A percentile compares a stretch with the other conserved stretches of the same genome.
Evolutionary conservation across 345 rosid genomes (phyloP).

Genomic region (Fremontodendron californicum): DNA sequence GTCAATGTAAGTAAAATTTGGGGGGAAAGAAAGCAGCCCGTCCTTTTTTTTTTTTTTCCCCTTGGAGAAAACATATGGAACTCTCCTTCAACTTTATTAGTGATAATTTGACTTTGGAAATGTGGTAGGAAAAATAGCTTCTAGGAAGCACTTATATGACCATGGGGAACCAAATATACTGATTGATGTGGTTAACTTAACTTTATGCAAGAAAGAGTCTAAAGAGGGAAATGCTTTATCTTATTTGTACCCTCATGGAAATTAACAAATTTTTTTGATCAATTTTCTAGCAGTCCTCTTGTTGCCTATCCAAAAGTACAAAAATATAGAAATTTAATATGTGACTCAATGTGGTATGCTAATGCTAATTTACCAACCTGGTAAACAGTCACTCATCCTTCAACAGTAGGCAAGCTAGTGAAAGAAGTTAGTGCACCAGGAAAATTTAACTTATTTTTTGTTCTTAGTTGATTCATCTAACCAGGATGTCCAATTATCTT

Average conservation of each 20-base stretch:
- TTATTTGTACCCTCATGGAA: neutral
- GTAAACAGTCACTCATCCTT: neutral
- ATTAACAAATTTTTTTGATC: neutral
- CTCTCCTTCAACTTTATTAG: neutral
- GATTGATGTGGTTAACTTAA: neutral
- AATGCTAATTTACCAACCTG: neutral
- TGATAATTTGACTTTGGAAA: neutral
- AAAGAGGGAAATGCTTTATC: neutral
- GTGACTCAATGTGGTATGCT: neutral
- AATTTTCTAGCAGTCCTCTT: neutral
- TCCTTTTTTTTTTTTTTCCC: neutral
- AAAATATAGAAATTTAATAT: neutral
- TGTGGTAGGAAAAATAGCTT: neutral
- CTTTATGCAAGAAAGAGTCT: neutral
- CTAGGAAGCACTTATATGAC: neutral
- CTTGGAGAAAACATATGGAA: neutral
- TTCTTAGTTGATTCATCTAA: neutral
- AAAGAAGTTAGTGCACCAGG: neutral
- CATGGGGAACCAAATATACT: neutral
- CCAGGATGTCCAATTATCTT: neutral
- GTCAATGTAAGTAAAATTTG: slow-evolving; percentile 40
- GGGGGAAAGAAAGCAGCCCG: neutral
- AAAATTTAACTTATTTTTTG: neutral
- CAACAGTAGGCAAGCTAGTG: neutral
- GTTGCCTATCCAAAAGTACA: neutral